Evolutionary conservation across 2,329 filamentous ascomycete species (phyloP).

Genomic region (Alternaria ventricosa): DNA sequence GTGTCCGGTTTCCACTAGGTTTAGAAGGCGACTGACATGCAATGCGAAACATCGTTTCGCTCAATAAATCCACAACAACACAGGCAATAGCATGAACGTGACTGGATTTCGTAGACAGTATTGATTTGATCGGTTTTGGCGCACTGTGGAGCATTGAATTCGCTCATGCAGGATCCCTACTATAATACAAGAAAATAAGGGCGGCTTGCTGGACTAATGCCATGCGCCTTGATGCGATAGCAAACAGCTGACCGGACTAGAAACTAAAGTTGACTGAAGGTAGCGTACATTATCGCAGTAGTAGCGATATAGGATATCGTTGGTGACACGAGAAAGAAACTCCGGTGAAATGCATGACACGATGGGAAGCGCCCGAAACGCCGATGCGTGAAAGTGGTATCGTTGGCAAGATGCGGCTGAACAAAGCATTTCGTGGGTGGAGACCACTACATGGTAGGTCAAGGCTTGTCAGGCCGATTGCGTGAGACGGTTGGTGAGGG

Average conservation of each 20-base stretch:
- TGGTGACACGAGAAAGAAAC: conserved; percentile 12
- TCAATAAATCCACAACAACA: conserved; percentile 13
- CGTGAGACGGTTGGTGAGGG: conserved; percentile 20
- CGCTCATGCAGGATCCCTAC: conserved; percentile 29
- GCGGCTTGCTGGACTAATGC: conserved; percentile 12
- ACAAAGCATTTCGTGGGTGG: conserved; percentile 28
- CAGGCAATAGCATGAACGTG: conserved; percentile 14
- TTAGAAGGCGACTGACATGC: conserved; percentile 17
- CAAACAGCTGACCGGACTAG: not conserved
- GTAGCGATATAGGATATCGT: conserved; percentile 21
- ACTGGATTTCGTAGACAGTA: conserved; percentile 17
- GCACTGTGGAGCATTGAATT: conserved; percentile 23
- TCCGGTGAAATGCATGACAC: conserved; percentile 24
- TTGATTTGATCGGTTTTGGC: conserved; percentile 31
- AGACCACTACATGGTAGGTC: conserved; percentile 9
- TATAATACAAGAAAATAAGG: conserved; percentile 40
- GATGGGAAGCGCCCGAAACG: conserved; percentile 8
- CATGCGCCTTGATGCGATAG: conserved; percentile 14
- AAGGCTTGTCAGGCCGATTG: conserved; percentile 16
- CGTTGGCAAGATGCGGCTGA: conserved; percentile 19
- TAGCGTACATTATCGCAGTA: conserved; percentile 20
- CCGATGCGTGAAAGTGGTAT: conserved; percentile 28
- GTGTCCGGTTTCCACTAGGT: conserved; percentile 27
- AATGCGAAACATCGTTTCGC: conserved; percentile 24
- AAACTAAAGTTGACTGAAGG: conserved; percentile 5